Evolutionary conservation across 805 yeast genomes (phyloP), one percentile per base, ranked within the genome.

Genomic region (Debaryomyces tyrocola): DNA sequence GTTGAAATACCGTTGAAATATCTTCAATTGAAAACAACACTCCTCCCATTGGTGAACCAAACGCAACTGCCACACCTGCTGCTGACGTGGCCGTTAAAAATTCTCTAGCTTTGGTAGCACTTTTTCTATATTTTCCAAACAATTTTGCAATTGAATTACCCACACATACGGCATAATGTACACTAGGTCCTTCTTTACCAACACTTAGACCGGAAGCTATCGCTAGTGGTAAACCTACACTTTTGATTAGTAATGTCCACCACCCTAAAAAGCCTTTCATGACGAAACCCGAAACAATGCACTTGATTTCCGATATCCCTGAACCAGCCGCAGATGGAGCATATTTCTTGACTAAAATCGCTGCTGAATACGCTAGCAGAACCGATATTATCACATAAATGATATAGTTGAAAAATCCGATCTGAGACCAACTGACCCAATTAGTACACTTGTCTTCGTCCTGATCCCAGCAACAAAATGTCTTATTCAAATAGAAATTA

Each of bases 21-120:
- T 94, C 99, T 62, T 94, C 99, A 48, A 94, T 78, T 10, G 96
- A 83, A 63, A 95, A 94, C 34, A 94, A 67, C 1, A 94, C 98
- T 12, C 99, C 99, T 20, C 96, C 96, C 71, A 92, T 90, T 0
- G 99, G 99, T 10, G 91, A 82, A 0, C 96, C 98, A 72, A 94
- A 94, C 0, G 98, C 99, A 7, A 94, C 98, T 0, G 98, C 98
- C 7, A 94, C 98, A 44, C 99, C 99, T 1, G 99, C 96, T 3
- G 97, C 98, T 8, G 97, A 80, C 3, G 96, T 85, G 0, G 99
- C 97, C 0, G 92, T 83, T 44, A 94, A 68, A 44, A 85, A 80
- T 51, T 87, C 91, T 21, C 82, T 55, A 9, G 69, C 67, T 45
- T 60, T 75, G 4, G 74, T 62, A 9, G 80, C 78, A 17, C 79